phyloP scores from a whole-genome alignment of 2,329 filamentous ascomycete genomes.

The Apiospora saccharicola region DNA sequence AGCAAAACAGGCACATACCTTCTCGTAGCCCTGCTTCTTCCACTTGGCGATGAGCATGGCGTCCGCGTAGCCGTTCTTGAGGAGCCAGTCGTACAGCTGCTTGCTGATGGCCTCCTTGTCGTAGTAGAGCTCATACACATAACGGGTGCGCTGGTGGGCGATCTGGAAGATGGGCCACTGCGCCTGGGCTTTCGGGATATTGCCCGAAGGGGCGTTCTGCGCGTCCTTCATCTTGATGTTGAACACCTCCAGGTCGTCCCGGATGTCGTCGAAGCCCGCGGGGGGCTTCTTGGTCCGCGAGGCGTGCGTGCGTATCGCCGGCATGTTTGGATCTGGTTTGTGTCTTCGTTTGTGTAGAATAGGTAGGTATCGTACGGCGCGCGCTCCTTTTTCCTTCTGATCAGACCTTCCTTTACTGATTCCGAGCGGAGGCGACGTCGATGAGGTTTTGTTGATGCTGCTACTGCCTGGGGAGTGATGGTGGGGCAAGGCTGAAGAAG shows the following conservation, averaged over 20 bases:
- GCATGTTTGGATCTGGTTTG: constrained; percentile 60
- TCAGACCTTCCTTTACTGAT: not conserved
- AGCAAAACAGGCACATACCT: no score
- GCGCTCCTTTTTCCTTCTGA: not conserved
- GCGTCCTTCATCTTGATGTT: constrained; percentile 94
- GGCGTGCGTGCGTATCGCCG: constrained; percentile 72
- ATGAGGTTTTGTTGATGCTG: constrained; percentile 4
- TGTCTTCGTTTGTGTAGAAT: not conserved
- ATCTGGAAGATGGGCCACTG: constrained; percentile 99
- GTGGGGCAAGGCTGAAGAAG: constrained; percentile 42
- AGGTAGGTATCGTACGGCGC: not conserved
- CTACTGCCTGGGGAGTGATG: constrained; percentile 26
- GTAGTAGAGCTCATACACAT: constrained; percentile 98
- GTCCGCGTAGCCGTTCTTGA: constrained; percentile 97
- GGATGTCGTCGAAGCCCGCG: constrained; percentile 87
- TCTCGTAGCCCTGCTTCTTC: constrained; percentile 99
- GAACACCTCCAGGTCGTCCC: constrained; percentile 86
- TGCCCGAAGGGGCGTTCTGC: constrained; percentile 85
- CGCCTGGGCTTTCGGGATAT: constrained; percentile 84
- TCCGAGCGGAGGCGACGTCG: not conserved
- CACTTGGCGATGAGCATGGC: constrained; percentile 97
- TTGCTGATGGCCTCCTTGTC: constrained; percentile 95
- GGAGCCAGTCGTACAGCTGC: constrained; percentile 90
- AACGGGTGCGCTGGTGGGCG: constrained; percentile 87
- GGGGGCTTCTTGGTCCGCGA: constrained; percentile 84